Evolutionary conservation across 768 basidiomycete genomes (phyloP).

Genomic region (Pisolithus marmoratus): DNA sequence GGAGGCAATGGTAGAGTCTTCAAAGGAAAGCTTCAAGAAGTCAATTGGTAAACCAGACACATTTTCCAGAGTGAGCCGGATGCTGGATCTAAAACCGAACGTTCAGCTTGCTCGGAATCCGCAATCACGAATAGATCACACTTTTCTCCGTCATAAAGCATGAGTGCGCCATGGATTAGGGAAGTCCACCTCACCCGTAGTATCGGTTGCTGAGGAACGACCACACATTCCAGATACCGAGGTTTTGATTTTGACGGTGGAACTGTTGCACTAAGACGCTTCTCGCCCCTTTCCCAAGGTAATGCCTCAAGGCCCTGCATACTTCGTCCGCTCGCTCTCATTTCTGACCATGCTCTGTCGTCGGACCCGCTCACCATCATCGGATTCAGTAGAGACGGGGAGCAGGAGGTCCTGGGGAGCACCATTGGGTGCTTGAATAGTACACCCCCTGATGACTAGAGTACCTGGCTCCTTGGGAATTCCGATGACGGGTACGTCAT

Average conservation of each 20-base stretch:
- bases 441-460: slow-evolving; percentile 72
- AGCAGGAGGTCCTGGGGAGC: slow-evolving; percentile 65
- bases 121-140: slow-evolving; percentile 30
- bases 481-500: slow-evolving; percentile 66
- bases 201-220: slow-evolving; percentile 84
- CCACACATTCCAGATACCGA: slow-evolving; percentile 72
- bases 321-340: slow-evolving; percentile 69
- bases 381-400: slow-evolving; percentile 66
- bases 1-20: slow-evolving; percentile 81
- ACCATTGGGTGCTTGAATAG: slow-evolving; percentile 72
- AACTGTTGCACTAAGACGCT: slow-evolving; percentile 31
- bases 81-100: slow-evolving; percentile 53
- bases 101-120: slow-evolving; percentile 3
- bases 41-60: slow-evolving; percentile 77
- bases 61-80: slow-evolving; percentile 88
- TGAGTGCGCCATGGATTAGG: slow-evolving; percentile 89
- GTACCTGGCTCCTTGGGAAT: slow-evolving; percentile 59
- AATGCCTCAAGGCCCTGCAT: slow-evolving; percentile 67
- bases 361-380: slow-evolving; percentile 54
- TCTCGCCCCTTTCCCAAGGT: slow-evolving; percentile 49
- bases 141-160: slow-evolving; percentile 95
- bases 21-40: slow-evolving; percentile 80
- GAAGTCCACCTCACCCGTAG: slow-evolving; percentile 82
- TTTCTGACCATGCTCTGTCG: slow-evolving; percentile 55
- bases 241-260: slow-evolving; percentile 22